phyloP scores from a whole-genome alignment of 352 stramenopile species.

The Pythium aquatile region DNA sequence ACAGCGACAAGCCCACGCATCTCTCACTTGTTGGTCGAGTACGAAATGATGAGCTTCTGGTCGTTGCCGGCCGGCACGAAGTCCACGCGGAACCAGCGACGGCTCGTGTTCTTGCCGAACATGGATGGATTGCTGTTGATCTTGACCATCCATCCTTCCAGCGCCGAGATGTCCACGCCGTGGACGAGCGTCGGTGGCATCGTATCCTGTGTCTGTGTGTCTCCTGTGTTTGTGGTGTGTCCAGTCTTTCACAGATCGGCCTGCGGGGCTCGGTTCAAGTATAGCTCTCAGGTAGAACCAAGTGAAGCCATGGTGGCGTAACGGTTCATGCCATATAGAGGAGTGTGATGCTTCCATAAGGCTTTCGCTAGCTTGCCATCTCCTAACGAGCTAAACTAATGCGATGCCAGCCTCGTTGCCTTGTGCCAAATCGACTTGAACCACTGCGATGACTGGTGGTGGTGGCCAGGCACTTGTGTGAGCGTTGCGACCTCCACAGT shows the following conservation, averaged over 20 bases:
- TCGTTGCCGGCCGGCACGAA: conserved; percentile 46
- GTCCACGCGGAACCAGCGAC: conserved; percentile 76
- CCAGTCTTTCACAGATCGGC: not conserved
- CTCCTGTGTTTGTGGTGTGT: not conserved
- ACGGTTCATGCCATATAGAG: not conserved
- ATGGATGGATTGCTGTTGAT: conserved; percentile 84
- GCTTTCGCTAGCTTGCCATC: too few species aligned
- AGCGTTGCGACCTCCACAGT: not conserved
- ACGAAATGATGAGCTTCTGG: conserved; percentile 74
- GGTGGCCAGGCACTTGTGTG: not conserved
- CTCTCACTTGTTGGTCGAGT: conserved; percentile 72
- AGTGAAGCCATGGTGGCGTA: not conserved
- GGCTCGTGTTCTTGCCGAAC: conserved; percentile 75
- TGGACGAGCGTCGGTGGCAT: conserved; percentile 44
- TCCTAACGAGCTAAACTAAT: not conserved
- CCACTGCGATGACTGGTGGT: conserved; percentile 12
- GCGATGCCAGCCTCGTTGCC: not conserved
- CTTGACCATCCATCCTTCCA: conserved; percentile 86
- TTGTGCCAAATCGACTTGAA: conserved; percentile 15
- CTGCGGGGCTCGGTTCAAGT: not conserved
- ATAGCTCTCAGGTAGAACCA: not conserved
- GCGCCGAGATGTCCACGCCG: conserved; percentile 77
- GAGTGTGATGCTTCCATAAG: too few species aligned
- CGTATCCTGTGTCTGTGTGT: not conserved
- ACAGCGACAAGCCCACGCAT: not conserved